A percentile compares a stretch with the other conserved stretches of the same genome.
phyloP scores from a whole-genome alignment of 1,139 yeast genomes.

The Geotrichum aggregatum region DNA sequence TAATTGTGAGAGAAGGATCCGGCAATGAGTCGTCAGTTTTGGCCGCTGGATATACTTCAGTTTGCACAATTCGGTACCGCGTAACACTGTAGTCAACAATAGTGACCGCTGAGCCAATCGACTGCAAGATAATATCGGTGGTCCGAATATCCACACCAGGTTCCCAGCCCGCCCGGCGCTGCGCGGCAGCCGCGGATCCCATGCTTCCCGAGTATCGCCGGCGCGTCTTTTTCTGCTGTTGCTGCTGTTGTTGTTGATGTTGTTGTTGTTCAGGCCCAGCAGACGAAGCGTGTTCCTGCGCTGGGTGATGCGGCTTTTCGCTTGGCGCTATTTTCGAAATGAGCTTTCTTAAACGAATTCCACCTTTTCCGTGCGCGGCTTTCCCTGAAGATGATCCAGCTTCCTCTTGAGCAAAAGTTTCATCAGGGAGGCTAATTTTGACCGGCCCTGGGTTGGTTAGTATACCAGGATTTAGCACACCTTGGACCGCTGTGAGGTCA shows the following conservation, averaged over 20 bases:
- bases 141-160: slow-evolving; percentile 52
- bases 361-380: background rate
- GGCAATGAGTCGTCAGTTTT: slow-evolving; percentile 10
- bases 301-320: background rate
- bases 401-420: background rate
- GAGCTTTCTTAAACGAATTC: background rate
- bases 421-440: background rate
- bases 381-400: background rate
- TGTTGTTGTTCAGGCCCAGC: background rate
- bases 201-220: slow-evolving; percentile 25
- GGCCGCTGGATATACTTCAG: slow-evolving; percentile 27
- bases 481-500: background rate
- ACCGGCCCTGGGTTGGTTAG: background rate
- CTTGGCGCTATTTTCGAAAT: background rate
- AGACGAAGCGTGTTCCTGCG: too few species aligned
- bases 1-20: slow-evolving; percentile 19
- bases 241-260: background rate
- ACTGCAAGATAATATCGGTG: slow-evolving; percentile 47
- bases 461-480: background rate
- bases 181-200: slow-evolving; percentile 25
- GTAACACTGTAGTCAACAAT: slow-evolving; percentile 46
- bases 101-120: slow-evolving; percentile 48
- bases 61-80: slow-evolving; percentile 43
- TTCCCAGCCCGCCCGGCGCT: slow-evolving; percentile 47
- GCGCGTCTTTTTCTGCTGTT: slow-evolving; percentile 14